Conservation (phyloP, 768 basidiomycete genomes). For the Leucosporidium scottii region DNA sequence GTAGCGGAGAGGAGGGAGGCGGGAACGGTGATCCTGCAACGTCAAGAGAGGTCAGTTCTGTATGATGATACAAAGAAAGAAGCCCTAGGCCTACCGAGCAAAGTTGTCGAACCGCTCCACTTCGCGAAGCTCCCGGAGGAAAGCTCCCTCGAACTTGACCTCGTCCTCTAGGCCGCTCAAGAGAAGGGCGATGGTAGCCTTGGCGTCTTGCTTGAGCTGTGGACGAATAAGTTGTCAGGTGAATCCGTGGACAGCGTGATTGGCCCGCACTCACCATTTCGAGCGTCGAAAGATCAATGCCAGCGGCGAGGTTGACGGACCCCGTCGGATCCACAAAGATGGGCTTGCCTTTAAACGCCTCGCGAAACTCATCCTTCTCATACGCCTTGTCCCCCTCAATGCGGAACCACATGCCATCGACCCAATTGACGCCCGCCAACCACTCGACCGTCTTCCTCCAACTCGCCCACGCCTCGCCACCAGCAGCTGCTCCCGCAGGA, state of each 20-base stretch:
- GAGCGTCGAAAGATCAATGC: conserved; percentile 68
- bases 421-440: conserved; percentile 31
- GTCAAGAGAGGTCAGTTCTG: not conserved
- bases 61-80: not conserved
- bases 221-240: conserved; percentile 50
- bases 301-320: conserved; percentile 65
- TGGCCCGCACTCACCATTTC: conserved; percentile 53
- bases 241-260: conserved; percentile 62
- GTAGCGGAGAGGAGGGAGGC: not conserved
- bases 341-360: conserved; percentile 40
- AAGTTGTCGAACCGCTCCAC: conserved; percentile 30
- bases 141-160: conserved; percentile 26
- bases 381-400: conserved; percentile 16
- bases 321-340: conserved; percentile 75
- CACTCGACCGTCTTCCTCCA: conserved; percentile 33
- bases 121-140: conserved; percentile 14
- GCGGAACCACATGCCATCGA: conserved; percentile 26
- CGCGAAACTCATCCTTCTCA: conserved; percentile 36
- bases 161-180: conserved; percentile 27
- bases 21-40: conserved; percentile 22
- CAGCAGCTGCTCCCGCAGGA: conserved; percentile 17
- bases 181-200: conserved; percentile 25
- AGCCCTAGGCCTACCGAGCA: conserved; percentile 3
- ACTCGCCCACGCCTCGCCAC: conserved; percentile 30
- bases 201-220: conserved; percentile 40